Evolutionary conservation across 192 early-diverging fungal species (phyloP), one percentile per base, ranked within the genome.

Genomic region (Coemansia sp.): DNA sequence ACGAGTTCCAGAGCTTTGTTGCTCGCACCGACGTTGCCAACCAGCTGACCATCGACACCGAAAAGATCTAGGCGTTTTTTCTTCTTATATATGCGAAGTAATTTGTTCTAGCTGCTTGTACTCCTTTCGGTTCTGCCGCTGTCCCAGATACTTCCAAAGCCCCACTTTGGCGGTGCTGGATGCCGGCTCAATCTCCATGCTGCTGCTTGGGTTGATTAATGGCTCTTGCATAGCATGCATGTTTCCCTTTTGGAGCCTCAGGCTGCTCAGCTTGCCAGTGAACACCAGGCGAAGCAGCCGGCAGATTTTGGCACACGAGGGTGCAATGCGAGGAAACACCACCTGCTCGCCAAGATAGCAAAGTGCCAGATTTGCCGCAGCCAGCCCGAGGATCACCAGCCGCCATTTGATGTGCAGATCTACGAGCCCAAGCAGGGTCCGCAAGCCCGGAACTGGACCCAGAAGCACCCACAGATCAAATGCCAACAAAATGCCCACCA

Each of bases 1-100:
- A 93, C 6, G 97, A 99, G 80, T 99, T 98, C 69, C 81, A 83
- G 60, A 81, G 87, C 48, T 90, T 94, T 79, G 92, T 99, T n/a
- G 92, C 97, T 32, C 87, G 86, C 43, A 98, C 95, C 0, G 92
- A 98, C 73, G 87, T 99, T 18, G 93, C 94, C 32, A 88, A 90
- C 69, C 90, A 93, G 62, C 92, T 99, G 85, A 95, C 94, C 0
- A 83, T 99, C 41, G 93, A 93, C 51, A 66, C 63, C 0, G 68
- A 71, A 39, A 70, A 71, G 49, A 71, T 77, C 10, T 77, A 53
- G 30, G 32, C 7, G 1, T 34, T 34, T 10, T 34, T 1, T 6
- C 7, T 34, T 34, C n/a, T 34, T 34, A 34, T 10, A 34, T 34
- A 10, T 34, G 32, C 32, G 32, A 34, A 34, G 7, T 7, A 1